Evolutionary conservation across 345 rosid species (phyloP).

Genomic region (Eucalyptus coolabah): DNA sequence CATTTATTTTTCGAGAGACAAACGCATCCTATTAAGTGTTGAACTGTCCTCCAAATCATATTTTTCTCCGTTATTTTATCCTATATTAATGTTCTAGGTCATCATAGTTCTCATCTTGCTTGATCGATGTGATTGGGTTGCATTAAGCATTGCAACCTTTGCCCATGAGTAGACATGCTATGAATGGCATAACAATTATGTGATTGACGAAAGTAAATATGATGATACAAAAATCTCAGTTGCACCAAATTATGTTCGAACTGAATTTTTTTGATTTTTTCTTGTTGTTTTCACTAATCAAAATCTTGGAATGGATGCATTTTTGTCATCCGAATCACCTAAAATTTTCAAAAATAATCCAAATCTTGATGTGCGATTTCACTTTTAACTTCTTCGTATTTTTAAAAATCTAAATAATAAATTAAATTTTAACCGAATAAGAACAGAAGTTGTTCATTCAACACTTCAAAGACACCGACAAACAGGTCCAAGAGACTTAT

Average conservation of each 20-base stretch:
- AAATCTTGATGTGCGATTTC: neutral
- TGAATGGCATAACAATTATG: neutral
- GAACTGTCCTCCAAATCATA: neutral
- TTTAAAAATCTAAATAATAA: neutral
- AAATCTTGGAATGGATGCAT: neutral
- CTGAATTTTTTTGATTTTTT: accelerated
- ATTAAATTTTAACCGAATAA: neutral
- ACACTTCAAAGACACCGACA: neutral
- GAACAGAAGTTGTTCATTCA: neutral
- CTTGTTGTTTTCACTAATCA: neutral
- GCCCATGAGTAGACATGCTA: neutral
- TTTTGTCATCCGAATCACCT: neutral
- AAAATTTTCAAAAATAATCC: neutral
- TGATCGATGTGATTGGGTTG: neutral
- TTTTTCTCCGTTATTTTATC: neutral
- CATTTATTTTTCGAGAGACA: neutral
- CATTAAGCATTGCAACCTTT: neutral
- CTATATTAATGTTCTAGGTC: neutral
- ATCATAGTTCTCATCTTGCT: neutral
- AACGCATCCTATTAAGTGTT: accelerated
- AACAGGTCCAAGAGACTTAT: neutral
- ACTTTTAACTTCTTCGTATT: neutral
- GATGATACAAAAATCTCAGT: neutral
- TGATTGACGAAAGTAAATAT: neutral
- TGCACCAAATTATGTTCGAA: neutral